Evolutionary conservation across 306 rosid species (phyloP), one percentile per base, ranked within the genome.

Genomic region (Trichosanthes cucumerina): DNA sequence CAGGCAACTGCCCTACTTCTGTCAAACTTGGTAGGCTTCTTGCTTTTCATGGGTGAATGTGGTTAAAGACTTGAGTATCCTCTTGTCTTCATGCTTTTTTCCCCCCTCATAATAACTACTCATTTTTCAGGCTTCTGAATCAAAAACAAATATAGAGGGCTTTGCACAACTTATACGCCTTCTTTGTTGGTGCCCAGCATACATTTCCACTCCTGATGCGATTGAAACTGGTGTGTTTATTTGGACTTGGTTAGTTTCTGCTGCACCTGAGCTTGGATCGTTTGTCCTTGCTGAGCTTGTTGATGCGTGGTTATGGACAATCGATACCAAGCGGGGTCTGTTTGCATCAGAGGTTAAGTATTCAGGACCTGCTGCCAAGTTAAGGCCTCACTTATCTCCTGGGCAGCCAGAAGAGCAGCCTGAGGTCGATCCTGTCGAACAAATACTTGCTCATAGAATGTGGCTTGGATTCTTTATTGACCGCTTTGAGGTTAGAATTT

Each of bases 191-290:
- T 95, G 99, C 85, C 97, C 99, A 70, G 99, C 97, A 54, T 95
- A 91, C 82, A 88, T 95, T 83, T 92, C 97, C 75, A 92, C 97
- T 3, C 89, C 90, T 65, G 92, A 92, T 74, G 92, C 97, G 77
- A 92, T 95, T 91, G 99, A 95, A 89, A 92, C 97, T 57, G 97
- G 97, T 81, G 89, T 95, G 86, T 95, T 91, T 84, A 84, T 92
- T 75, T 95, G 99, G 99, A 92, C 99, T n/a, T 95, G 99, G 99
- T 83, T 95, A 85, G 99, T 95, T 85, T 95, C 99, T 88, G 97
- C 99, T 81, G 97, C 99, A 15, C 99, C 99, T 33, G 89, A 92
- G 83, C 85, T 95, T 81, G 99, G 99, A 65, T 85, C 96, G 76
- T 90, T 91, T 23, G 93, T 95, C 80, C 98, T 95, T 89, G 93